Evolutionary conservation across 148 eudicot species (phyloP), one percentile per base, ranked within the genome.

Genomic region (Arctostaphylos glauca): DNA sequence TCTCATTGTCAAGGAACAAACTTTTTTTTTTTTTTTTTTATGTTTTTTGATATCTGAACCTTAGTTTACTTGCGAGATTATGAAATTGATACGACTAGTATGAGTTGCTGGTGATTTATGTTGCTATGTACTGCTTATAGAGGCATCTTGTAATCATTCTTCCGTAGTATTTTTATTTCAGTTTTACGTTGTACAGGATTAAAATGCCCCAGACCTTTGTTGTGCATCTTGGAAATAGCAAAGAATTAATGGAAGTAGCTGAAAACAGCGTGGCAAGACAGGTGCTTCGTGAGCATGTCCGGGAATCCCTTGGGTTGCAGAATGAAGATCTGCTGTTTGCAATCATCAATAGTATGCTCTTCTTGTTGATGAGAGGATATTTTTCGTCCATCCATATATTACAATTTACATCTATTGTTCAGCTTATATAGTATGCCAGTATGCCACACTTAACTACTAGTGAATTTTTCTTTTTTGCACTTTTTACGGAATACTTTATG

Each of bases 201-300:
- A 93, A 87, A 83, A 95, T 95, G 98, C 98, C 98, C 68, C 87
- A 86, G 81, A 93, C 95, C 48, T 93, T 88, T 93, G 98, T 93
- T 84, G 98, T 95, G 81, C 98, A 95, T 90, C 95, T 95, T 86
- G 98, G 98, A n/a, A 95, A 95, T 74, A 95, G 98, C 89, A 91
- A 93, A 78, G 98, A 93, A 47, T 88, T 95, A 76, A 95, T 93
- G 97, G 95, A 93, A 81, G 92, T 95, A 49, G 98, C 98, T 80
- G 97, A 93, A 83, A 88, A 88, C 82, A 90, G 87, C 78, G 93
- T 93, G 74, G 98, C 98, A 16, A 95, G 90, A 82, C 90, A 93
- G 82, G 90, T 93, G 86, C 87, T 93, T 60, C 90, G 95, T 25
- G 97, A 95, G 87, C 97, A 95, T 90, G 90, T 93, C 41, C 87